These are phyloP conservation scores for Pseudocercospora musae DNA, from an alignment of 2,329 filamentous ascomycete species.

Conservation along the genomic window DNA sequence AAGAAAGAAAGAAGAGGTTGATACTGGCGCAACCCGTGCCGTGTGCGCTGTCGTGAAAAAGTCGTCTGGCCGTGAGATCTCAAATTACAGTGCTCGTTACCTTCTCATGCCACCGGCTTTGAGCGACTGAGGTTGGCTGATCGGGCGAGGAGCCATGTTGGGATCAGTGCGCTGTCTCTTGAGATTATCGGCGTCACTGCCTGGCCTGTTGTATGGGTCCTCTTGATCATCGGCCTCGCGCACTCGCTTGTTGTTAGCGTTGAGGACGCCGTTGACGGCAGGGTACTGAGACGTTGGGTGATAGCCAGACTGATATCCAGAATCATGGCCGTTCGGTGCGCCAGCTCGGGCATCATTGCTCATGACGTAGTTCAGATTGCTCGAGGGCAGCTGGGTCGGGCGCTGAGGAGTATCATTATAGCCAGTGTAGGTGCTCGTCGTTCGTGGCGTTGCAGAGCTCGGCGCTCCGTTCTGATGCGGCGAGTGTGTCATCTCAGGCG, in stretches of 20 bases:
- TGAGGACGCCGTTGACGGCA: conserved; percentile 60
- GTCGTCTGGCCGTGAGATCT: conserved; percentile 14
- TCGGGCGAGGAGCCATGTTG: conserved; percentile 26
- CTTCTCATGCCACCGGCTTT: conserved; percentile 32
- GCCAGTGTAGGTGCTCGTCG: conserved; percentile 65
- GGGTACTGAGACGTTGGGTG: conserved; percentile 52
- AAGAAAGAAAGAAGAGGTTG: conserved; percentile 14
- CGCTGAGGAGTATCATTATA: conserved; percentile 80
- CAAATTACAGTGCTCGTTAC: conserved; percentile 20
- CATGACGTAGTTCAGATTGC: conserved; percentile 86
- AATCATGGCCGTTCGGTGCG: conserved; percentile 49
- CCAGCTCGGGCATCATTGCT: conserved; percentile 61
- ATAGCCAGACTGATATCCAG: conserved; percentile 68
- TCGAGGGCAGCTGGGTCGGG: conserved; percentile 61
- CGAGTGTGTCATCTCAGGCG: conserved; percentile 78
- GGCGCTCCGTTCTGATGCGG: conserved; percentile 73
- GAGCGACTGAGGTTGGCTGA: conserved; percentile 33
- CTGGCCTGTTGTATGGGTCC: conserved; percentile 64
- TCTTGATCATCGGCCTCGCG: conserved; percentile 61
- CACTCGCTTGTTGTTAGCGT: conserved; percentile 56
- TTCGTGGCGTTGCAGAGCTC: conserved; percentile 81
- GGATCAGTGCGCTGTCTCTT: conserved; percentile 73
- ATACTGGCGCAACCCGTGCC: conserved; percentile 15
- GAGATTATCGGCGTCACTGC: conserved; percentile 59
- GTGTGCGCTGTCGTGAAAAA: conserved; percentile 17